phyloP scores from a whole-genome alignment of 306 rosid species.

The Boehmeria nivea region DNA sequence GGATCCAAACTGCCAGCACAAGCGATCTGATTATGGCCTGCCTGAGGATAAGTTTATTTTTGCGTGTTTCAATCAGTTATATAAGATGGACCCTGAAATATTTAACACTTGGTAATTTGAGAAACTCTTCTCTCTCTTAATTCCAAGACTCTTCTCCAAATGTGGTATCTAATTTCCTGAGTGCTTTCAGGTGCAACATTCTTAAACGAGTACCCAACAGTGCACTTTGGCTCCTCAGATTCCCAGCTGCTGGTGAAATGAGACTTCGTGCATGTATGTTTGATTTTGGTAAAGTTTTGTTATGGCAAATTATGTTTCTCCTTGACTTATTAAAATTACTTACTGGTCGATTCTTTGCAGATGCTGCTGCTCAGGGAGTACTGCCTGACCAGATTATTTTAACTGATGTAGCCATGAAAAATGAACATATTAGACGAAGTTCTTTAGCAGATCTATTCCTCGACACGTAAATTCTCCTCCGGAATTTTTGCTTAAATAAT shows the following conservation, averaged over 20 bases:
- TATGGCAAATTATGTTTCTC: not conserved
- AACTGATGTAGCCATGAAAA: conserved; percentile 96
- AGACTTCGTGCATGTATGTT: conserved; percentile 77
- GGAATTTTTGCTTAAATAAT: not conserved
- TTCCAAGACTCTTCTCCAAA: not conserved
- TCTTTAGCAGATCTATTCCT: conserved; percentile 88
- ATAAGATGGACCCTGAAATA: conserved; percentile 99
- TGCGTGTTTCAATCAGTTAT: conserved; percentile 94
- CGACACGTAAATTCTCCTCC: conserved; percentile 58
- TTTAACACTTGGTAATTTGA: conserved; percentile 70
- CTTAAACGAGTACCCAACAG: conserved; percentile 92
- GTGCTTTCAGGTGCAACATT: conserved; percentile 75
- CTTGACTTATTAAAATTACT: conserved; percentile 13
- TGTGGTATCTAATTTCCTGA: conserved; percentile 17
- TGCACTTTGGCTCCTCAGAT: conserved; percentile 96
- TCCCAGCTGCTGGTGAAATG: conserved; percentile 98
- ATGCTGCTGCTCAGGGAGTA: conserved; percentile 89
- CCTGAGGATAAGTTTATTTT: conserved; percentile 89
- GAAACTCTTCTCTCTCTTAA: conserved; percentile 11
- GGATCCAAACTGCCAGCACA: conserved; percentile 71
- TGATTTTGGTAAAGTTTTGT: too few species aligned
- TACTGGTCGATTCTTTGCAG: conserved; percentile 34
- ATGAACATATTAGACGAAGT: conserved; percentile 93
- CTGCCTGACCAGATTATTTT: conserved; percentile 89
- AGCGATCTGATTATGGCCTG: conserved; percentile 80